These are phyloP conservation scores for Ophiostoma australiae DNA, from an alignment of 2,329 filamentous ascomycete genomes.

Conservation along the genomic window DNA sequence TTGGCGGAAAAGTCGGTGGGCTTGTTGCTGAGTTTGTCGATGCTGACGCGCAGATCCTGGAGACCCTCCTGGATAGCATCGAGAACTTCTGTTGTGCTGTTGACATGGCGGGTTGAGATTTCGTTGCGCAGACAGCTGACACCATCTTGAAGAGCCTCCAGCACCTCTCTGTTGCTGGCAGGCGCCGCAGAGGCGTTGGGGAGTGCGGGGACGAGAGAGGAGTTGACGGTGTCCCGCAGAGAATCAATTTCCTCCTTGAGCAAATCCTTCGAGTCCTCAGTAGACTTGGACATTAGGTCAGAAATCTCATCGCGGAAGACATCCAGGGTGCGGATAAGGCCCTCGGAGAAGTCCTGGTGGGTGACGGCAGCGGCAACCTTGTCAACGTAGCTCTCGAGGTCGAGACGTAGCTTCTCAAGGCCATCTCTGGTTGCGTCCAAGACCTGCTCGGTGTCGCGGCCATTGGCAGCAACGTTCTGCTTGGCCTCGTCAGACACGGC, in stretches of 20 bases:
- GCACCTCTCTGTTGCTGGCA: conserved; percentile 57
- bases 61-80: conserved; percentile 87
- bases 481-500: conserved; percentile 61
- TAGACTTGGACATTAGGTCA: conserved; percentile 49
- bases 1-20: conserved; percentile 77
- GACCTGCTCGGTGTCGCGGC: conserved; percentile 80
- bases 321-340: conserved; percentile 60
- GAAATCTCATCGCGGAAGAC: conserved; percentile 63
- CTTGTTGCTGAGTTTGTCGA: conserved; percentile 73
- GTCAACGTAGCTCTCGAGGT: conserved; percentile 79
- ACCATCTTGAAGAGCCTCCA: conserved; percentile 65
- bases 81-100: conserved; percentile 79
- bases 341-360: conserved; percentile 74
- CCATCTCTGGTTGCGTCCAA: conserved; percentile 84
- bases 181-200: conserved; percentile 39
- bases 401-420: conserved; percentile 69
- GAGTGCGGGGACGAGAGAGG: conserved; percentile 56
- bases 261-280: conserved; percentile 56
- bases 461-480: conserved; percentile 72
- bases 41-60: conserved; percentile 66
- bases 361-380: conserved; percentile 62
- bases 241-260: conserved; percentile 80
- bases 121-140: conserved; percentile 72
- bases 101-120: conserved; percentile 58
- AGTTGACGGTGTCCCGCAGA: conserved; percentile 71